Evolutionary conservation across 768 basidiomycete species (phyloP).

Genomic region (Agaricus subrufescens): DNA sequence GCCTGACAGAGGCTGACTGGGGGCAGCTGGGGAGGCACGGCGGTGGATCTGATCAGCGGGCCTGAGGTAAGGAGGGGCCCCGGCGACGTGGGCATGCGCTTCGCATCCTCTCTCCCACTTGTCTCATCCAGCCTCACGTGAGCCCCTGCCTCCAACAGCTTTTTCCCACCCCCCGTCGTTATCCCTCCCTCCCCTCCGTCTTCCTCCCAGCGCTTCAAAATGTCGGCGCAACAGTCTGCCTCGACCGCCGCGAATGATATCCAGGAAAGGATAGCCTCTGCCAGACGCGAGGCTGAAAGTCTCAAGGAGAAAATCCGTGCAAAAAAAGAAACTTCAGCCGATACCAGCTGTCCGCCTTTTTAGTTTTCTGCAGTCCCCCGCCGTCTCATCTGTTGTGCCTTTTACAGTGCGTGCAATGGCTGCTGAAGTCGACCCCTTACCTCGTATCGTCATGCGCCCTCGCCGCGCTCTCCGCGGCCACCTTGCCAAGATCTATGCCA

Average conservation of each 20-base stretch:
- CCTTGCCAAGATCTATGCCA: constrained; percentile 98
- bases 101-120: constrained; percentile 9
- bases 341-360: constrained; percentile 82
- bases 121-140: constrained; percentile 13
- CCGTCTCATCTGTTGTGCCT: constrained; percentile 11
- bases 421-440: constrained; percentile 90
- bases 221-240: constrained; percentile 8
- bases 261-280: constrained; percentile 91
- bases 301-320: constrained; percentile 98
- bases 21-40: no score
- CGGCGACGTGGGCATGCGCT: no score
- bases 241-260: constrained; percentile 43
- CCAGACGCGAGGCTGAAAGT: constrained; percentile 93
- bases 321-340: constrained; percentile 94
- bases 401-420: constrained; percentile 94
- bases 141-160: constrained; percentile 12
- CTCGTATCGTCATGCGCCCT: constrained; percentile 95
- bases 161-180: constrained; percentile 13
- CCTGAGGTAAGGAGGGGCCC: no score
- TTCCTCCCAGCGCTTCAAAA: constrained; percentile 10
- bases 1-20: no score
- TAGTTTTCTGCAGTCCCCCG: not conserved
- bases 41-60: no score
- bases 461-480: constrained; percentile 94
- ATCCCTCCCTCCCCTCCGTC: constrained; percentile 13